Conservation (phyloP, 129 eudicot species). For the Oenanthe sinensis region DNA sequence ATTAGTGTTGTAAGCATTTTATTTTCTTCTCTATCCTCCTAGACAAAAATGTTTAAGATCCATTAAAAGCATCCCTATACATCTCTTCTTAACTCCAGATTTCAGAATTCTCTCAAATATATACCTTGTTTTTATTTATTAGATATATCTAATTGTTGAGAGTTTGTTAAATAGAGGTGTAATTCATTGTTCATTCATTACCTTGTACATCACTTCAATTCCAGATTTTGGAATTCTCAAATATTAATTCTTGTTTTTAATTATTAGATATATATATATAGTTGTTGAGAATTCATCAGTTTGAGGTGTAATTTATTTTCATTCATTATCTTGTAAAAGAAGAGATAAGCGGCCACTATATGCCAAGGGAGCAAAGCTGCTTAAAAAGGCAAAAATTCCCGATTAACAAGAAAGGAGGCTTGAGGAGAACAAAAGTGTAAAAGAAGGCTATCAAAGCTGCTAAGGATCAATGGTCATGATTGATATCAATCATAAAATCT, state of each 20-base stretch:
- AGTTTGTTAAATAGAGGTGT: neutral
- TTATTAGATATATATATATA: too few species aligned
- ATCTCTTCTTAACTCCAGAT: neutral
- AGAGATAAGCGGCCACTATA: neutral
- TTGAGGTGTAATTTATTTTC: neutral
- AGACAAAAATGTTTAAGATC: too few species aligned
- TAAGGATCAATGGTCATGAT: neutral
- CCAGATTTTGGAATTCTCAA: neutral
- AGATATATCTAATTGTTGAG: neutral
- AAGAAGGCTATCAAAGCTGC: neutral
- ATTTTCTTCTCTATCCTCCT: too few species aligned
- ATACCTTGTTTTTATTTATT: neutral
- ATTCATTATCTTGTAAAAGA: neutral
- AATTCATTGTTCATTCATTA: neutral
- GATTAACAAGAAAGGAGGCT: neutral
- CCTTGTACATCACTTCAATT: neutral
- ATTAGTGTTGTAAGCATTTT: neutral
- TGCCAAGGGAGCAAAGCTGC: neutral
- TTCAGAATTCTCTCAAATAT: neutral
- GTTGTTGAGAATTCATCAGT: neutral
- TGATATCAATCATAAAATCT: neutral
- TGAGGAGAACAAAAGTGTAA: neutral
- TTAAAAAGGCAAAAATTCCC: neutral
- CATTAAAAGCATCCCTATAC: neutral
- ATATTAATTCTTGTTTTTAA: too few species aligned